Percentiles rank a stretch among this genome's conserved stretches.
Conservation (phyloP, 2,329 filamentous ascomycete genomes). For the Xylariaceae sp. region DNA sequence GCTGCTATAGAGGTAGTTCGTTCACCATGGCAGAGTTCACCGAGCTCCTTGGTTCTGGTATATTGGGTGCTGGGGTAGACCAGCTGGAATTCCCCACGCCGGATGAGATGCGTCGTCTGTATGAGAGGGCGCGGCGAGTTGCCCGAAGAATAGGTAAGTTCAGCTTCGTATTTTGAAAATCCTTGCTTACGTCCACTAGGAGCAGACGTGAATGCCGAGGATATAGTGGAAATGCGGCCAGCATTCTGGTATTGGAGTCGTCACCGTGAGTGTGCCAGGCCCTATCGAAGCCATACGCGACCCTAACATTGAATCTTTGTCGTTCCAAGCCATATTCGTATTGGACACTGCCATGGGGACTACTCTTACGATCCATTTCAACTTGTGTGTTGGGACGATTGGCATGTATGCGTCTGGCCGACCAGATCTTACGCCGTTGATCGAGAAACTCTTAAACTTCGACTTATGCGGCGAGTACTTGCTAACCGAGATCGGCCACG, state of each 20-base stretch:
- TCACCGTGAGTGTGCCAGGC: slow-evolving; percentile 18
- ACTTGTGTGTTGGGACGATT: slow-evolving; percentile 33
- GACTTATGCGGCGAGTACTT: slow-evolving; percentile 34
- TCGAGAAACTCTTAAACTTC: slow-evolving; percentile 24
- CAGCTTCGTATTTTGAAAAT: neutral
- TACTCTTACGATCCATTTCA: slow-evolving; percentile 33
- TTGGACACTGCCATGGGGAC: slow-evolving; percentile 22
- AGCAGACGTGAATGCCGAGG: slow-evolving; percentile 19
- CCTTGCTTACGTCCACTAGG: neutral
- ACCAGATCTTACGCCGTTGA: slow-evolving; percentile 20
- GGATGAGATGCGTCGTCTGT: slow-evolving; percentile 11
- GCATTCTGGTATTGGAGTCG: slow-evolving; percentile 29
- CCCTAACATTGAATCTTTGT: neutral
- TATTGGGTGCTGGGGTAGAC: slow-evolving; percentile 13
- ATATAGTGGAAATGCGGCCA: slow-evolving; percentile 23
- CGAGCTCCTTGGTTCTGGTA: slow-evolving; percentile 9
- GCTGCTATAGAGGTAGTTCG: too few species aligned
- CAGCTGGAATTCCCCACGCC: slow-evolving; percentile 17
- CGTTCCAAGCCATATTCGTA: slow-evolving; percentile 9
- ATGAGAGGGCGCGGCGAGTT: slow-evolving; percentile 18
- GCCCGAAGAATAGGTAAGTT: slow-evolving; percentile 17
- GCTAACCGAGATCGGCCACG: slow-evolving; percentile 39
- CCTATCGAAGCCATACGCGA: neutral
- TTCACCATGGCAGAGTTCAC: slow-evolving; percentile 14
- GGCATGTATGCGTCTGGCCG: slow-evolving; percentile 12